Evolutionary conservation across 257 asterid species (phyloP), one percentile per base, ranked within the genome.

Genomic region (Orobanche coerulescens): DNA sequence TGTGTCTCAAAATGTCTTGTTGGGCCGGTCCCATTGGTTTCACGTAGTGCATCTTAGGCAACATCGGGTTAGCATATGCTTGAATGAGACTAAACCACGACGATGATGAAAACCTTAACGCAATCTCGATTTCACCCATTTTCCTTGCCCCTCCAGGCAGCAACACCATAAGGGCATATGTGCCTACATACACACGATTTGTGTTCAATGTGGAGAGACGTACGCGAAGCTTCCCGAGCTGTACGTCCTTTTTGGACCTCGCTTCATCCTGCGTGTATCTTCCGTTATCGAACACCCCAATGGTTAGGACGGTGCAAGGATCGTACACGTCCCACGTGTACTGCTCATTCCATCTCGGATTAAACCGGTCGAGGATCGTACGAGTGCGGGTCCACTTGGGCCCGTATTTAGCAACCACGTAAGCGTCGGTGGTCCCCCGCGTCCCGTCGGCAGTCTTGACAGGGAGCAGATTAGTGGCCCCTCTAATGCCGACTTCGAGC

Each of bases 241-340:
- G 72, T 6, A 87, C 77, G 40, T 90, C 96, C 70, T 83, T 90
- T 72, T 70, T 78, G 34, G 50, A 36, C 53, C 63, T 71, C 4
- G 57, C 73, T 13, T 81, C 87, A 0, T 73, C 87, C 0, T 71
- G 79, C 74, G 65, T 81, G 82, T 87, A 84, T 78, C 94, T 83
- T 9, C 84, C 97, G 15, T 90, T 90, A 6, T 90, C 97, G 46
- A 90, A 87, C 43, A 87, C 86, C 0, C 96, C 97, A 0, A 90
- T 80, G 0, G 96, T 90, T 0, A 90, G 65, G 44, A 90, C 96
- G 2, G 97, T 90, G 70, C 95, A 87, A 0, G 97, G 96, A 68
- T 90, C 97, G 18, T 79, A 90, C n/a, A 87, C 94, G 7, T 90
- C 95, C 95, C 96, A 90, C 2, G 87, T 82, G 71, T 90, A 90